Base-by-base conservation (phyloP, 306 rosid species). In the Dryas octopetala region DNA sequence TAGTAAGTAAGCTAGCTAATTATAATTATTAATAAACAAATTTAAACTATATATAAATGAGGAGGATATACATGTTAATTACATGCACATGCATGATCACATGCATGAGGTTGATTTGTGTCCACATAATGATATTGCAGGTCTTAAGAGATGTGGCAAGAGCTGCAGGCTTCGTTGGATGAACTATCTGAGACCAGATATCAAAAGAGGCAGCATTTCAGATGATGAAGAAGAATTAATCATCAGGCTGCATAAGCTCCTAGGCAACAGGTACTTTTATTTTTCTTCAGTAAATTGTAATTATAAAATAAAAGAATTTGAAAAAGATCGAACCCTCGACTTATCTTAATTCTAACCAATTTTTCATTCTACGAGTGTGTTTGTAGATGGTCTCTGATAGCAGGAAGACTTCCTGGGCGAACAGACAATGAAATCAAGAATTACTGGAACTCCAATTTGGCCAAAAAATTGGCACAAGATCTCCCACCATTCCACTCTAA, bases 371-470 rank as follows among this genome's bases (percentile, higher is more conserved):
- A 10, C 38, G 0, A 17, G 55, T 67, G 5, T 7, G 19, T 28
- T 4, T 50, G 47, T 41, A 69, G 74, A 69, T 69, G 74, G 74
- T 50, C 74, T 51, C 47, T 69, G 46, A 69, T 69, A 32, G 74
- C 74, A 4, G 74, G 74, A 9, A 50, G 74, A n/a, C 74, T 69
- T 48, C 74, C 74, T 2, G 74, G 74, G 47, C 23, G 74, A n/a
- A 69, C 74, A 50, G 74, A 69, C 45, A 69, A 69, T 69, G 74
- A 69, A 53, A 69, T 69, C 14, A 69, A 69, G 48, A 69, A 69
- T 2, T 69, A 69, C 61, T 69, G 74, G 74, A 69, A 69, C 28
- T 49, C 74, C 61, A 69, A 69, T 12, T 26, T 69, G 8, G 44
- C 61, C 15, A 69, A 48, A 59, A 48, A 65, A 65, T n/a, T 45